These are phyloP conservation scores for Tricholoma saponaceum DNA, from an alignment of 768 basidiomycete species.

Conservation along the genomic window DNA sequence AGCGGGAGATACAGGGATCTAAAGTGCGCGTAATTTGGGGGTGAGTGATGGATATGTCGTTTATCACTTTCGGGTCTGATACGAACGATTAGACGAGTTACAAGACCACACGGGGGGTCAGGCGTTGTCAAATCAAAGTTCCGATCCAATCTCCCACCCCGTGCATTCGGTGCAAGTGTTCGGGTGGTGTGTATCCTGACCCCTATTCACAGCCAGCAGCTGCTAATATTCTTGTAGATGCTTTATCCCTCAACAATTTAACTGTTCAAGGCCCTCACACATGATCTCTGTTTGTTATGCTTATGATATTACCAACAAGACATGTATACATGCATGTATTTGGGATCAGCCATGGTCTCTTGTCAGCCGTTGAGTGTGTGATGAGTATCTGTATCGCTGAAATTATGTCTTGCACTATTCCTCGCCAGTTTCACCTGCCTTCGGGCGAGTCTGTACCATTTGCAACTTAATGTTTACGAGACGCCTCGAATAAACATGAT, in stretches of 20 bases:
- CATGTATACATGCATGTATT: constrained; percentile 32
- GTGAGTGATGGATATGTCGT: constrained; percentile 38
- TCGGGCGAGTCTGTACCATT: too few relatives aligned
- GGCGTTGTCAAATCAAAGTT: constrained; percentile 98
- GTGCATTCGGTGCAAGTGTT: constrained; percentile 88
- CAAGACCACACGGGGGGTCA: constrained; percentile 89
- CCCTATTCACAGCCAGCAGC: background rate
- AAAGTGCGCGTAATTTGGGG: constrained; percentile 99
- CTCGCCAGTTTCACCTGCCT: too few relatives aligned
- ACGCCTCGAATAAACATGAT: too few relatives aligned
- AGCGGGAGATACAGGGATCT: constrained; percentile 90
- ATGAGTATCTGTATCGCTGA: too few relatives aligned
- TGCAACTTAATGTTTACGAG: too few relatives aligned
- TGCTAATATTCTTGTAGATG: constrained; percentile 51
- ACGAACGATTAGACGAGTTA: constrained; percentile 62
- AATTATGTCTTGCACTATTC: too few relatives aligned
- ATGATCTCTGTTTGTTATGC: constrained; percentile 29
- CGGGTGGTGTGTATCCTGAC: constrained; percentile 65
- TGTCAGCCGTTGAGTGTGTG: too few relatives aligned
- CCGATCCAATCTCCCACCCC: constrained; percentile 90
- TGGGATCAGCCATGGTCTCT: background rate
- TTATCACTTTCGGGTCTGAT: background rate
- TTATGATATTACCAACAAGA: constrained; percentile 41
- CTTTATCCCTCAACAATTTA: constrained; percentile 86
- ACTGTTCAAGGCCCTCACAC: constrained; percentile 30